Conservation (phyloP, 306 rosid species). For the Vigna nakashimae region DNA sequence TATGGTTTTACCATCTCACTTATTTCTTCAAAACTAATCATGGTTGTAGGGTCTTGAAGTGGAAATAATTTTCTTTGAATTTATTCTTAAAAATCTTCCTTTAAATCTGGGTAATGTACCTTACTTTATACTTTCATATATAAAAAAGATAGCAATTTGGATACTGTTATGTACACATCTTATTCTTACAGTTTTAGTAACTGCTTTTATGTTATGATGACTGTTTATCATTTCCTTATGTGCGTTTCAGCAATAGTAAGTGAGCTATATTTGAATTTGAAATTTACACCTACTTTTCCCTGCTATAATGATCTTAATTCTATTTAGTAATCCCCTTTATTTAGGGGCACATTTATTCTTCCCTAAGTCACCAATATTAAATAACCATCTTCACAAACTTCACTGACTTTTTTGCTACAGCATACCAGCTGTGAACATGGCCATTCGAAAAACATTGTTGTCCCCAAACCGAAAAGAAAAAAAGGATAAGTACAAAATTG, state of each 20-base stretch:
- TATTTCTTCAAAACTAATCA: neutral
- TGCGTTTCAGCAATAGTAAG: too few species aligned
- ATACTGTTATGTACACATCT: too few species aligned
- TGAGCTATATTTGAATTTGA: slow-evolving; percentile 28
- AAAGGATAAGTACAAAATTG: neutral
- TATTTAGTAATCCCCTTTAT: slow-evolving; percentile 15
- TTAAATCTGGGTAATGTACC: neutral
- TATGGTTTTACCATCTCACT: neutral
- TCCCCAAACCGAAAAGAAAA: neutral
- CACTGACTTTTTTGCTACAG: neutral
- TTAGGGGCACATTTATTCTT: slow-evolving; percentile 21
- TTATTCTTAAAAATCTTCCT: neutral
- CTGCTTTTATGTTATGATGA: too few species aligned
- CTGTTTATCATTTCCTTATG: too few species aligned
- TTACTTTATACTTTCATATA: neutral
- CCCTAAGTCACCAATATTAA: slow-evolving; percentile 20
- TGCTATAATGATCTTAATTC: neutral
- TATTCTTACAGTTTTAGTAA: too few species aligned
- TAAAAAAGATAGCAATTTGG: too few species aligned
- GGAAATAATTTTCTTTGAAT: neutral
- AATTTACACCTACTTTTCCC: slow-evolving; percentile 14
- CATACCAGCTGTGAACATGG: neutral
- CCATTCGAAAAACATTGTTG: neutral
- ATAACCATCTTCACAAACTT: slow-evolving; percentile 14
- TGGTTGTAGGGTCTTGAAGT: neutral